Base-by-base conservation (phyloP, 495 filamentous ascomycete species). In the Penicillium herquei region DNA sequence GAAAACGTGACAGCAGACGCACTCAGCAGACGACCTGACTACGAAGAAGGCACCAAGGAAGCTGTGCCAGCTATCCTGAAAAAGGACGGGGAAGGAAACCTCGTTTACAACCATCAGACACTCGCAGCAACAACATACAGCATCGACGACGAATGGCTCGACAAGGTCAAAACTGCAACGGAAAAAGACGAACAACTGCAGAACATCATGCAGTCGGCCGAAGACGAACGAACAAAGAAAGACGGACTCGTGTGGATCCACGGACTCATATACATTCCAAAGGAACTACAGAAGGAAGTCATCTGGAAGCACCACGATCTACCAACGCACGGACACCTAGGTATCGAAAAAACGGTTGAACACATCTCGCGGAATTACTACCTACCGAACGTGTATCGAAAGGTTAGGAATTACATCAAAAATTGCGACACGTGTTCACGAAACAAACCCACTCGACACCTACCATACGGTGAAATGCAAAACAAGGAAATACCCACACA, bases 11-110 rank as follows among this genome's bases (percentile, higher is more conserved):
- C 59, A 45, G 49, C 16, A 49, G 50, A 60, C 17, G 47, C 34
- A 18, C 54, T 60, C 7, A 59, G 53, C 31, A 39, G 43, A 54
- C 14, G 41, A 59, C 52, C 45, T n/a, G 56, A 59, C 37, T 65
- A 65, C 14, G 11, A 37, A 18, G 10, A 48, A 34, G 43, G 50
- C 12, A 33, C 34, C n/a, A 61, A 59, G 47, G 37, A 32, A 50
- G 34, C 44, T 13, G 44, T 45, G 50, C 49, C 37, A 17, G 45
- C 52, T 13, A 54, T 63, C 18, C 32, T 63, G 43, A 45, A 37
- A 18, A 2, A 34, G 31, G 47, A 58, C n/a, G 11, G 57, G 16
- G 43, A 57, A 30, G 45, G 43, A 10, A 52, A 43, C 12, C 26
- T 54, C 11, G 48, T 48, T 7, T 53, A 63, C 33, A 59, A 50